A percentile compares a stretch with the other conserved stretches of the same genome.
Conservation (phyloP, 2,329 filamentous ascomycete genomes). For the Trichoderma semiorbis region DNA sequence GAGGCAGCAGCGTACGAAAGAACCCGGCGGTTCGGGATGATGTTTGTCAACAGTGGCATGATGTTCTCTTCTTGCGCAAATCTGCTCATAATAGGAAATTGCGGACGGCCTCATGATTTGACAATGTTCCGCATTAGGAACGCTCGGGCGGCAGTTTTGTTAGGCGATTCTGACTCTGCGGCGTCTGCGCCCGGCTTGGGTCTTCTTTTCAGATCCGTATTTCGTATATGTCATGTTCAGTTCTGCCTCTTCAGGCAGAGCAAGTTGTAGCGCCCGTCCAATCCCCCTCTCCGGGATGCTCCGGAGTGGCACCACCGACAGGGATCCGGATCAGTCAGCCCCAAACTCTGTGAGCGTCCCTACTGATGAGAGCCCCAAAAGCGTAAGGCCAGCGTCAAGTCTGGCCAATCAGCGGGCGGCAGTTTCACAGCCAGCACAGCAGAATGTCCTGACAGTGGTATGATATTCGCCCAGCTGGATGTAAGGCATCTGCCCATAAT, state of each 20-base stretch:
- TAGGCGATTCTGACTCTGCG: not conserved
- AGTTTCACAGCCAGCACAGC: not conserved
- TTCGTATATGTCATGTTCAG: not conserved
- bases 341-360: not conserved
- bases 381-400: not conserved
- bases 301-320: conserved; percentile 18
- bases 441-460: conserved; percentile 18
- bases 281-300: conserved; percentile 1
- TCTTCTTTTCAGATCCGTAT: not conserved
- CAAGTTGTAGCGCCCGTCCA: not conserved
- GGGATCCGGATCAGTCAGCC: not conserved
- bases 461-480: conserved; percentile 4
- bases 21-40: not conserved
- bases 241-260: not conserved
- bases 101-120: not conserved
- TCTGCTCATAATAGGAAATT: conserved; percentile 9
- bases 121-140: not conserved
- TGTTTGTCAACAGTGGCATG: not conserved
- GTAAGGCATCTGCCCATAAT: conserved; percentile 9
- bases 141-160: not conserved
- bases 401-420: not conserved
- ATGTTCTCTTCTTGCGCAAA: not conserved
- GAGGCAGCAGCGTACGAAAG: not conserved
- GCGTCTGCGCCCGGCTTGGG: not conserved
- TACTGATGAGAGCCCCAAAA: not conserved